phyloP scores from a whole-genome alignment of 2,329 filamentous ascomycete genomes.

The Arthrobotrys conoides region DNA sequence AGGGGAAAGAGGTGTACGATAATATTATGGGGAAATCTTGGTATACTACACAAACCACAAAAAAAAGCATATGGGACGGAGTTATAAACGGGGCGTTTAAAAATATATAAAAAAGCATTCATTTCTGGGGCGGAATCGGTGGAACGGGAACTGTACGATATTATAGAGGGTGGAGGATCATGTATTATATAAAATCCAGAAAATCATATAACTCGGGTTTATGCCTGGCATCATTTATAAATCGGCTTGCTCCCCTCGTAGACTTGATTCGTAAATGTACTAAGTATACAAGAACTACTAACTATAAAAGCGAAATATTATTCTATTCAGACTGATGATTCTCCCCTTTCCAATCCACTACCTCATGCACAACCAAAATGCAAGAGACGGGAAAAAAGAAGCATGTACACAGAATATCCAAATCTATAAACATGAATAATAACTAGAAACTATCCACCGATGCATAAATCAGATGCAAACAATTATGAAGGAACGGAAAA shows the following conservation, averaged over 20 bases:
- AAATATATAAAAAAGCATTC: slow-evolving; percentile 11
- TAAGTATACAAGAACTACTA: too few species aligned
- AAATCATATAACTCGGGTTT: background rate
- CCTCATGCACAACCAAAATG: background rate
- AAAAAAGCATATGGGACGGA: slow-evolving; percentile 3
- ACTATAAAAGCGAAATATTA: too few species aligned
- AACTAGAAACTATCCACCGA: slow-evolving; percentile 2
- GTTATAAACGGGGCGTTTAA: background rate
- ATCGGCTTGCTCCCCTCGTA: background rate
- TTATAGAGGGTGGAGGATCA: background rate
- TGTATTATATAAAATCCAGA: slow-evolving; percentile 11
- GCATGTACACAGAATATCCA: slow-evolving; percentile 3
- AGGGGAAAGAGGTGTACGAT: slow-evolving; percentile 2
- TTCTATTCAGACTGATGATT: background rate
- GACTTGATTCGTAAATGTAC: too few species aligned
- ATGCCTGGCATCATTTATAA: background rate
- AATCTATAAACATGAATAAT: background rate
- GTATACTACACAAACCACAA: slow-evolving; percentile 1
- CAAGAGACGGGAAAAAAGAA: background rate
- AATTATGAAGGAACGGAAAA: background rate
- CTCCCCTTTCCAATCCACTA: background rate
- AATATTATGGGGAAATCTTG: background rate
- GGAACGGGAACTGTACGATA: background rate
- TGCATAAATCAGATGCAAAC: background rate
- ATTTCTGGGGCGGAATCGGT: background rate